Percentiles rank a stretch among this genome's conserved stretches.
Conservation (phyloP, 2,329 filamentous ascomycete genomes). For the Aspergillus aculeatus region DNA sequence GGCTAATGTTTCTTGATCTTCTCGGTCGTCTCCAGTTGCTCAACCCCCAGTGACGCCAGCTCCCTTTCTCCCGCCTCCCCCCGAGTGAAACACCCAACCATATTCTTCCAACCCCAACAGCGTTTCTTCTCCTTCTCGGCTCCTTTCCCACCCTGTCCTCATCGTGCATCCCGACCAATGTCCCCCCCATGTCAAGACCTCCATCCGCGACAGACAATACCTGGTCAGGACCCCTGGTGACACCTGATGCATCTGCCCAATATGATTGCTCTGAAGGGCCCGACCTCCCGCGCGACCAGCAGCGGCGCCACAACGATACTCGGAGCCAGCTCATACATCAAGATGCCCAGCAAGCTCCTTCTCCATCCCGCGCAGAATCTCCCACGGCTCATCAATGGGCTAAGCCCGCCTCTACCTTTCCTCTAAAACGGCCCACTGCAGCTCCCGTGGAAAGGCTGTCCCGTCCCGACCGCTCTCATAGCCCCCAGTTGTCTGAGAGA, state of each 20-base stretch:
- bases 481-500: constrained; percentile 59
- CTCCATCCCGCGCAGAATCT: constrained; percentile 37
- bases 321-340: constrained; percentile 32
- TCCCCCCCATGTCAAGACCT: constrained; percentile 52
- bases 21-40: constrained; percentile 13
- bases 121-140: constrained; percentile 15
- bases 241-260: constrained; percentile 43
- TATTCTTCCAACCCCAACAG: constrained; percentile 12
- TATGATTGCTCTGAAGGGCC: constrained; percentile 36
- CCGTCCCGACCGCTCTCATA: constrained; percentile 29
- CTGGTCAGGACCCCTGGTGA: constrained; percentile 46
- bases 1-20: constrained; percentile 20
- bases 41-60: constrained; percentile 28
- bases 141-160: constrained; percentile 17
- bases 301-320: constrained; percentile 37
- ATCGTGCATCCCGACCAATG: constrained; percentile 46
- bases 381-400: constrained; percentile 39
- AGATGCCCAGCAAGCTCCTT: constrained; percentile 28
- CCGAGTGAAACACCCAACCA: constrained; percentile 20
- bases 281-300: constrained; percentile 29
- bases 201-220: constrained; percentile 44
- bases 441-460: constrained; percentile 30
- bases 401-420: constrained; percentile 25
- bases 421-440: constrained; percentile 39
- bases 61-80: constrained; percentile 15